Percentiles rank a stretch among this genome's conserved stretches.
Conservation (phyloP, 2,329 filamentous ascomycete genomes). For the Colletotrichum destructivum region DNA sequence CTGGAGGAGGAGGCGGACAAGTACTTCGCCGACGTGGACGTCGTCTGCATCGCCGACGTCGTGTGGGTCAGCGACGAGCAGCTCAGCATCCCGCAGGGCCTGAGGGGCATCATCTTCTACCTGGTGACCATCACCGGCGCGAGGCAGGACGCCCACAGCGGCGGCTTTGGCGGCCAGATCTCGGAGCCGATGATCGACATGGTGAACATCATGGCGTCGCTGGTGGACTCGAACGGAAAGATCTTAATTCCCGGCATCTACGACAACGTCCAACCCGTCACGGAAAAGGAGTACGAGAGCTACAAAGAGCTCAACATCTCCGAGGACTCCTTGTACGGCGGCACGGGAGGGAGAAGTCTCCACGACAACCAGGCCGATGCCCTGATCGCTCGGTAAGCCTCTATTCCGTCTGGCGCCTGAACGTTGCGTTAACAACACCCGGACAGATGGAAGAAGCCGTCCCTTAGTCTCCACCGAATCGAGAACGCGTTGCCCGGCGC, state of each 20-base stretch:
- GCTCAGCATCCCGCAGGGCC: constrained; percentile 96
- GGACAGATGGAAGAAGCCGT: constrained; percentile 93
- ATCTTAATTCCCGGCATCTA: constrained; percentile 93
- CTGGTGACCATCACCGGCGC: constrained; percentile 91
- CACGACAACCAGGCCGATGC: constrained; percentile 34
- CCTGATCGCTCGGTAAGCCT: constrained; percentile 22
- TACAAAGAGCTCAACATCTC: constrained; percentile 93
- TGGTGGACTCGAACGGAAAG: constrained; percentile 92
- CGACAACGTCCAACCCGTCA: constrained; percentile 91
- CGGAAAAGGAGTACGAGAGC: constrained; percentile 87
- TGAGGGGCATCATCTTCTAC: constrained; percentile 98
- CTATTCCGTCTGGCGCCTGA: too few relatives aligned
- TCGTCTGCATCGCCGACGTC: constrained; percentile 98
- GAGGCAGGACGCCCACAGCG: constrained; percentile 93
- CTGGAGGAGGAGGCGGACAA: constrained; percentile 92
- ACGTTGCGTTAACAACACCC: too few relatives aligned
- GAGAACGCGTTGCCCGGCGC: constrained; percentile 95
- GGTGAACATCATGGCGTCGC: constrained; percentile 82
- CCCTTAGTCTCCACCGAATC: constrained; percentile 92
- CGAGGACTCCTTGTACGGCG: constrained; percentile 95
- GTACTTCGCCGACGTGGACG: constrained; percentile 95
- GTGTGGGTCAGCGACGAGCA: constrained; percentile 99
- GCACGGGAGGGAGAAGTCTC: constrained; percentile 87
- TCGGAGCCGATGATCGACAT: constrained; percentile 99
- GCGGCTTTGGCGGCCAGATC: constrained; percentile 95